Conservation (phyloP, 192 early-diverging fungal species). For the Backusella morwellensis region DNA sequence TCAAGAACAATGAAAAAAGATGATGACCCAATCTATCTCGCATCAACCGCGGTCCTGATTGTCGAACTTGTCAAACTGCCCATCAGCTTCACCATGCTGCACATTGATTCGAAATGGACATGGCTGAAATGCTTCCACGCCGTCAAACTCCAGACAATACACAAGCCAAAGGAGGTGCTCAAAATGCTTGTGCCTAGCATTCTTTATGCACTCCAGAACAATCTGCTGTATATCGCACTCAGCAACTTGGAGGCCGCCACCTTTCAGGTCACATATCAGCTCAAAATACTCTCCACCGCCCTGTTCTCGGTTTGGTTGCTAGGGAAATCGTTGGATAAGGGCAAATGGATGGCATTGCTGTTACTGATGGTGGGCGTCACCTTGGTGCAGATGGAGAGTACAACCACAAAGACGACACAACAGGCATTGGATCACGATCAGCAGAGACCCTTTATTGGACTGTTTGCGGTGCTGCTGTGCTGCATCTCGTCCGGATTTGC, state of each 20-base stretch:
- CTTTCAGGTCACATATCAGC: constrained; percentile 88
- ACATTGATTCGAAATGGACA: not conserved
- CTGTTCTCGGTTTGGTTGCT: constrained; percentile 78
- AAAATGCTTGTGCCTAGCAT: constrained; percentile 79
- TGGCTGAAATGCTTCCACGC: constrained; percentile 14
- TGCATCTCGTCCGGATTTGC: constrained; percentile 83
- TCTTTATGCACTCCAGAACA: constrained; percentile 84
- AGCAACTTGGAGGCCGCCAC: constrained; percentile 82
- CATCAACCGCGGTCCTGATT: constrained; percentile 90
- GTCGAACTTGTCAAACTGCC: constrained; percentile 86
- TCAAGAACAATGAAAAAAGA: constrained; percentile 58
- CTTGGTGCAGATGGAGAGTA: constrained; percentile 70
- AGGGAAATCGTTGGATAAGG: constrained; percentile 51
- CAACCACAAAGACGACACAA: not conserved
- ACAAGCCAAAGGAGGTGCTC: constrained; percentile 61
- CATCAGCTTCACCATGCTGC: constrained; percentile 43
- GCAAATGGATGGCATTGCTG: constrained; percentile 73
- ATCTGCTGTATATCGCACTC: constrained; percentile 78
- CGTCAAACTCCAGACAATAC: constrained; percentile 45
- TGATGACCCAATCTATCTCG: constrained; percentile 67
- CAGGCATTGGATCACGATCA: not conserved
- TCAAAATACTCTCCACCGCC: constrained; percentile 89
- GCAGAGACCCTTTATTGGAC: constrained; percentile 59
- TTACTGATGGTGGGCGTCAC: constrained; percentile 80
- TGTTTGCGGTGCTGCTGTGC: constrained; percentile 68